Percentiles rank a stretch among this genome's conserved stretches.
Conservation (phyloP, 2,329 filamentous ascomycete species). For the Xylaria arbuscula region DNA sequence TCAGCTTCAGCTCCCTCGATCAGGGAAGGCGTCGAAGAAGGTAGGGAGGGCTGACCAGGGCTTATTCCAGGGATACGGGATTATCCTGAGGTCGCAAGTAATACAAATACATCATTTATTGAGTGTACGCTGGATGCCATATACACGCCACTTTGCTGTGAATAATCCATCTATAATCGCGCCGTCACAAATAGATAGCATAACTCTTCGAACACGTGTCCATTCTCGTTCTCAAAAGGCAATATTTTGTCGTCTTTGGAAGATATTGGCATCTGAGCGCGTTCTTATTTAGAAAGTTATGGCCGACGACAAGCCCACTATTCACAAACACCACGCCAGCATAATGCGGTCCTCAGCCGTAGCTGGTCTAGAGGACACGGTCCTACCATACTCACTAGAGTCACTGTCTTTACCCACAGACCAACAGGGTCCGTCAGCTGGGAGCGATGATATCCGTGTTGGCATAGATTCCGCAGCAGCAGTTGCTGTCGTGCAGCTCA, state of each 20-base stretch:
- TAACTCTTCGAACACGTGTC: neutral
- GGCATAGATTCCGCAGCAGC: slow-evolving; percentile 53
- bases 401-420: slow-evolving; percentile 12
- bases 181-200: neutral
- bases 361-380: neutral
- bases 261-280: neutral
- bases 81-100: slow-evolving; percentile 14
- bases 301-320: neutral
- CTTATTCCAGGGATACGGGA: slow-evolving; percentile 18
- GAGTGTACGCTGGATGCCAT: slow-evolving; percentile 12
- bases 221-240: neutral
- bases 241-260: neutral
- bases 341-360: slow-evolving; percentile 26
- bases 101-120: slow-evolving; percentile 23
- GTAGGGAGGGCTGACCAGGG: neutral
- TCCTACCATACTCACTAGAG: slow-evolving; percentile 33
- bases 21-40: neutral
- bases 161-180: slow-evolving; percentile 8
- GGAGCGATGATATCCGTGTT: slow-evolving; percentile 41
- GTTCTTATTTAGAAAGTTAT: neutral
- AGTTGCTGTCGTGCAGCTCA: slow-evolving; percentile 56
- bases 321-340: neutral
- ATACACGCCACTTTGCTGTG: neutral
- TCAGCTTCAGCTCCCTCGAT: slow-evolving; percentile 11
- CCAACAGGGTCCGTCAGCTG: slow-evolving; percentile 15